Evolutionary conservation across 176 grass and related monocot species (phyloP).

Genomic region (Oryza longistaminata): DNA sequence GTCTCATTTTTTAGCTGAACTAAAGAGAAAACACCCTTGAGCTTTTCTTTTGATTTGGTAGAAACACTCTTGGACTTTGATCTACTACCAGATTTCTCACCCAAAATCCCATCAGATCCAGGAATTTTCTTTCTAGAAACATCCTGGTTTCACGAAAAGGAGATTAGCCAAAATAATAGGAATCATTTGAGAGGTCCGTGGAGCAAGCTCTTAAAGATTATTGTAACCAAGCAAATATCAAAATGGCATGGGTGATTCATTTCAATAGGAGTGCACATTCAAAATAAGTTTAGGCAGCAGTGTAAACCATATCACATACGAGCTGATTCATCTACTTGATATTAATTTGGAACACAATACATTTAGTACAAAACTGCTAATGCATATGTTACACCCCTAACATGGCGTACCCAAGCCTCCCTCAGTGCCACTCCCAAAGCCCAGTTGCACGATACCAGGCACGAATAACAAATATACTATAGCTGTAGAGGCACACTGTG

Average conservation of each 20-base stretch:
- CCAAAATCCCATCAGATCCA: not conserved
- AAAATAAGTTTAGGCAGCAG: not conserved
- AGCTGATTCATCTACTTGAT: not conserved
- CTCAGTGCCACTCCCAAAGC: too few species aligned
- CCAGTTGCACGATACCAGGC: too few species aligned
- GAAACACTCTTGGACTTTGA: slow-evolving; percentile 27
- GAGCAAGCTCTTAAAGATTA: not conserved
- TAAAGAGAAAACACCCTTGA: slow-evolving; percentile 40
- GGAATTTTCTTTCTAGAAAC: slow-evolving; percentile 37
- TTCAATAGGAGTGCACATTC: not conserved
- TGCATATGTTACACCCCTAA: not conserved
- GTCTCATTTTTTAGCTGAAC: slow-evolving; percentile 8
- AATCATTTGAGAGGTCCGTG: not conserved
- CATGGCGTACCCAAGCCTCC: not conserved
- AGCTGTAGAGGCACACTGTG: too few species aligned
- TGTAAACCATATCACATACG: not conserved
- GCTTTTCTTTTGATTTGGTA: slow-evolving; percentile 41
- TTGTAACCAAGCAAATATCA: not conserved
- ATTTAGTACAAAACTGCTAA: not conserved
- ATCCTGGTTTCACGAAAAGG: slow-evolving; percentile 35
- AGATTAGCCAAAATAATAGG: not conserved
- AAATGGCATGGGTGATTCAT: not conserved
- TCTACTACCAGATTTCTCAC: slow-evolving; percentile 21
- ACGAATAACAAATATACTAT: too few species aligned
- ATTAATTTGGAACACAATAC: not conserved